Conservation (phyloP, 2,329 filamentous ascomycete species). For the Sphaerulina vaccinii region DNA sequence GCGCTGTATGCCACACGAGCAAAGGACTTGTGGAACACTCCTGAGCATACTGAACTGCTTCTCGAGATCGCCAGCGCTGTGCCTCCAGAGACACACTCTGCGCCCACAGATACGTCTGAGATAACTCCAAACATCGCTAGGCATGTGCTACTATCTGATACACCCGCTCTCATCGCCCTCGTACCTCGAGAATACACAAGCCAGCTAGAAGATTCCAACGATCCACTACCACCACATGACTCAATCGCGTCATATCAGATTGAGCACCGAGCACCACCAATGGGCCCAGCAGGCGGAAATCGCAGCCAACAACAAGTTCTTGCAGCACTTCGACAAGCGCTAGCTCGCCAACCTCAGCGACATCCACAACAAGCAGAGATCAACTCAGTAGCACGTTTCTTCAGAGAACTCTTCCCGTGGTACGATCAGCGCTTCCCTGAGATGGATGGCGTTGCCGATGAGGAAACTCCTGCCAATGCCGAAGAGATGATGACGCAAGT, state of each 20-base stretch:
- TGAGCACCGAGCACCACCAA: neutral
- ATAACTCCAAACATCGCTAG: constrained; percentile 63
- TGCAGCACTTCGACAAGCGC: neutral
- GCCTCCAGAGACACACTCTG: constrained; percentile 40
- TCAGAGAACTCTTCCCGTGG: constrained; percentile 34
- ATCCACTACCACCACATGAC: constrained; percentile 72
- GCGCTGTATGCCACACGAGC: constrained; percentile 73
- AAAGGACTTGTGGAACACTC: constrained; percentile 83
- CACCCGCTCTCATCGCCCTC: constrained; percentile 66
- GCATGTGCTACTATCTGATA: constrained; percentile 76
- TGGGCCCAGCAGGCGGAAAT: neutral
- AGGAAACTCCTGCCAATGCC: constrained; percentile 23
- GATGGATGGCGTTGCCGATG: constrained; percentile 7
- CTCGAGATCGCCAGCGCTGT: constrained; percentile 64
- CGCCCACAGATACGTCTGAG: constrained; percentile 39
- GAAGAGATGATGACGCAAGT: constrained; percentile 33
- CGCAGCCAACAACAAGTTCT: neutral
- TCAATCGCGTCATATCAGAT: constrained; percentile 18
- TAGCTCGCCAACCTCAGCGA: neutral
- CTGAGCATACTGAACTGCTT: constrained; percentile 67
- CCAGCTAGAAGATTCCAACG: constrained; percentile 69
- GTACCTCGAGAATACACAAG: constrained; percentile 66
- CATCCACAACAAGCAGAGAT: constrained; percentile 23
- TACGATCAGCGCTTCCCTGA: constrained; percentile 18
- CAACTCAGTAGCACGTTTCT: constrained; percentile 32